Conservation (phyloP, 345 rosid genomes). For the Eucalyptus regnans region DNA sequence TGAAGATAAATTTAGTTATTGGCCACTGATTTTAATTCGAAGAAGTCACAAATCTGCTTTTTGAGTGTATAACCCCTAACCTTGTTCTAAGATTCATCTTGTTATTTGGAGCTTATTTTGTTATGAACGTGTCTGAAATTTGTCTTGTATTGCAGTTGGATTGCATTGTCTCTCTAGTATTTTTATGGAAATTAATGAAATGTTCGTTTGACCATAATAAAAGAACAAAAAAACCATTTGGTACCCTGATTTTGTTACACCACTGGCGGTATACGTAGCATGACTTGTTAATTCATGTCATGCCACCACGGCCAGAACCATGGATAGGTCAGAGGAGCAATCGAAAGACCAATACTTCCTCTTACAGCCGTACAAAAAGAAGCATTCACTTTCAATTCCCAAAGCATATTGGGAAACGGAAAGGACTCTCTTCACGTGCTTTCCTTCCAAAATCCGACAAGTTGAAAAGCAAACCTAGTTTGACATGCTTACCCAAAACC, state of each 20-base stretch:
- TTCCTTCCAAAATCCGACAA: background rate
- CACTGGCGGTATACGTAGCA: background rate
- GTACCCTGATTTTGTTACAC: background rate
- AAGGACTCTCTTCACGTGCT: background rate
- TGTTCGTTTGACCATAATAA: background rate
- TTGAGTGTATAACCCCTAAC: background rate
- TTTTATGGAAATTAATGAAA: too few relatives aligned
- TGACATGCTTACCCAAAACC: background rate
- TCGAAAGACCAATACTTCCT: background rate
- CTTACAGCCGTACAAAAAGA: background rate
- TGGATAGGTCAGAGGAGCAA: background rate
- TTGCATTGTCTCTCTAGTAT: background rate
- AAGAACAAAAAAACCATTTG: background rate
- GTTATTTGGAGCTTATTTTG: rapidly evolving
- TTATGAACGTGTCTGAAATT: rapidly evolving
- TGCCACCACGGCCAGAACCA: background rate
- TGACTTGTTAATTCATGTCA: background rate
- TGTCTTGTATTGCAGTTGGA: background rate
- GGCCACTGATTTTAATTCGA: rapidly evolving
- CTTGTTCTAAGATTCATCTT: rapidly evolving
- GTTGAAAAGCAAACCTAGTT: background rate
- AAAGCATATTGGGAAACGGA: background rate
- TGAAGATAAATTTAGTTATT: too few relatives aligned
- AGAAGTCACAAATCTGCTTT: background rate
- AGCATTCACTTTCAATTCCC: background rate